phyloP scores from a whole-genome alignment of 2,329 filamentous ascomycete species.

The Botrytis deweyae region DNA sequence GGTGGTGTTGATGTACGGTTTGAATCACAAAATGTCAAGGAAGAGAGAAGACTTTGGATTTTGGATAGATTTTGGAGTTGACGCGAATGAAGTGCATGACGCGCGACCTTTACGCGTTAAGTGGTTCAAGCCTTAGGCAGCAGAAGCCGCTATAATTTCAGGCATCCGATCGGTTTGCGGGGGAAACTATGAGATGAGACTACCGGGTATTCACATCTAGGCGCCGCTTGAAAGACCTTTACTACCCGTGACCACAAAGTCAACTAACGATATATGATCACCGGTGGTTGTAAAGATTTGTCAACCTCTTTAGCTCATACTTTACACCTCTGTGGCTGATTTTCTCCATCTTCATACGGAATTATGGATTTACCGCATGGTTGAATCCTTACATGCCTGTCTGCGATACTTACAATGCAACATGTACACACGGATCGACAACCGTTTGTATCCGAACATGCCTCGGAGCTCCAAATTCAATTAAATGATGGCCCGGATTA shows the following conservation, averaged over 20 bases:
- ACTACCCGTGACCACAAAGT: no score
- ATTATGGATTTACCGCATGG: background rate
- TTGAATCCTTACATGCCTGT: background rate
- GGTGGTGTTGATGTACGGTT: slow-evolving; percentile 17
- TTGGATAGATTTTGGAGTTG: slow-evolving; percentile 14
- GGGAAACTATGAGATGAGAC: background rate
- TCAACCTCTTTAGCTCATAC: background rate
- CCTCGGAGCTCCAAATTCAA: slow-evolving; percentile 18
- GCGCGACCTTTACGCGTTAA: slow-evolving; percentile 24
- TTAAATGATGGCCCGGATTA: slow-evolving; percentile 14
- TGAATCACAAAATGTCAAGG: slow-evolving; percentile 9
- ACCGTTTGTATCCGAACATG: slow-evolving; percentile 18
- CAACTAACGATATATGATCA: background rate
- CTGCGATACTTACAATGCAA: background rate
- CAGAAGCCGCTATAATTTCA: background rate
- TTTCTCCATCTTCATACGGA: background rate
- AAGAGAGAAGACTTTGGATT: slow-evolving; percentile 11
- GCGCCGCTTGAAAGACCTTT: background rate
- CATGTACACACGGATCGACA: background rate
- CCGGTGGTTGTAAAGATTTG: background rate
- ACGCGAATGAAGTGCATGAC: slow-evolving; percentile 21
- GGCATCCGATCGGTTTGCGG: background rate
- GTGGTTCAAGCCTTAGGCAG: slow-evolving; percentile 20
- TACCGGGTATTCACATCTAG: background rate
- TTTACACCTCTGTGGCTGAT: background rate